Evolutionary conservation across 345 rosid species (phyloP), one percentile per base, ranked within the genome.

Genomic region (Adansonia digitata): DNA sequence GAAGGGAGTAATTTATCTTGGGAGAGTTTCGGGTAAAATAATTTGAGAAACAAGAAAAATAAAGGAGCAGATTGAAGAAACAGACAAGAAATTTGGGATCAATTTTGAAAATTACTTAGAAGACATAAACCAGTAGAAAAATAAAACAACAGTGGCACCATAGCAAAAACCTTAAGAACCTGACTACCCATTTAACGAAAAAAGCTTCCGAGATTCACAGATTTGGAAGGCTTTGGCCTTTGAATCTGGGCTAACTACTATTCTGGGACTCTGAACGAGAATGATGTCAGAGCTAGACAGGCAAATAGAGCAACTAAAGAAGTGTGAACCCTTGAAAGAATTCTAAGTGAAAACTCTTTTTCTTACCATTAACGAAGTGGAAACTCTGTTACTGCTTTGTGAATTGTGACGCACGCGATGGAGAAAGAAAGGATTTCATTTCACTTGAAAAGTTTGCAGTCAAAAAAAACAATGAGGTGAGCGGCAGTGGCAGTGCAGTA

Each of bases 291-390:
- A 95, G 88, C 86, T 95, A 65, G 99, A 95, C 81, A 83, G 86
- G 78, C 98, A 95, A 77, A 93, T 95, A 78, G 97, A 91, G 87
- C 97, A 90, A 83, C 91, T 95, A 77, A 95, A 95, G 89, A 88
- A 86, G 9, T 95, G 99, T 84, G 99, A 95, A 74, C 97, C 97
- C 10, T 78, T 95, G 83, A 93, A 86, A 78, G 99, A 95, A 80
- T 91, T 97, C 51, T 97, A 95, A 79, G 98, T 95, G 73, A 95
- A 95, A 75, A 86, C 93, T 29, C 97, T 95, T 42, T 95, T 97
- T 70, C 92, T 93, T 77, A 95, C n/a, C n/a, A n/a, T n/a, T n/a
- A n/a, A n/a, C n/a, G n/a, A n/a, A n/a, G n/a, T n/a, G n/a, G n/a
- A n/a, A n/a, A n/a, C n/a, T n/a, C n/a, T n/a, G n/a, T n/a, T n/a